A percentile compares a stretch with the other conserved stretches of the same genome.
phyloP scores from a whole-genome alignment of 768 basidiomycete genomes.

The Trametes coccinea region DNA sequence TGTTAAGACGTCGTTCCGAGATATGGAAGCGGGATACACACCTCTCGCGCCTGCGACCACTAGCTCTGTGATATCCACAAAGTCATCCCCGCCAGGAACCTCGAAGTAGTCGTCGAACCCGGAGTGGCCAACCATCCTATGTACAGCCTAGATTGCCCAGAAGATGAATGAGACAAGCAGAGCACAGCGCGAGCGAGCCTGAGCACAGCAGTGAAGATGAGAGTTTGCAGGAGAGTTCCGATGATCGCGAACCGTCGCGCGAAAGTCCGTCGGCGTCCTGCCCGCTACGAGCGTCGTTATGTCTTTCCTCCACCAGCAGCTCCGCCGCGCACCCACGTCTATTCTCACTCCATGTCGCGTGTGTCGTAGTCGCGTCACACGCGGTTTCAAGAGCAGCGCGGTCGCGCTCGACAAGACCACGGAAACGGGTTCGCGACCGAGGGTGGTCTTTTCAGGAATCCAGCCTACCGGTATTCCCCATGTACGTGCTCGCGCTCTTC shows the following conservation, averaged over 20 bases:
- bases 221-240: conserved; percentile 1
- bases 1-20: background rate
- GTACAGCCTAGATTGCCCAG: background rate
- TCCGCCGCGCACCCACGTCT: background rate
- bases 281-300: conserved; percentile 7
- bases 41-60: conserved; percentile 65
- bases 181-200: background rate
- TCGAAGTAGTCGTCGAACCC: conserved; percentile 24
- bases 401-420: background rate
- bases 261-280: background rate
- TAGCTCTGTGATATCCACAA: conserved; percentile 61
- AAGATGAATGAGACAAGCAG: background rate
- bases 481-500: conserved; percentile 44
- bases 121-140: conserved; percentile 12
- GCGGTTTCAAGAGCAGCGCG: background rate
- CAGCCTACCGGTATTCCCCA: conserved; percentile 93
- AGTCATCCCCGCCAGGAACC: conserved; percentile 61
- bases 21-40: conserved; percentile 30
- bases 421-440: conserved; percentile 2
- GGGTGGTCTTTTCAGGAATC: conserved; percentile 84
- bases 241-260: background rate
- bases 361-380: background rate
- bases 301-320: conserved; percentile 20
- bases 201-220: conserved; percentile 1
- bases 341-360: conserved; percentile 1